Evolutionary conservation across 208 protist genomes (phyloP).

Genomic region (Kentomonas sorsogonicus): DNA sequence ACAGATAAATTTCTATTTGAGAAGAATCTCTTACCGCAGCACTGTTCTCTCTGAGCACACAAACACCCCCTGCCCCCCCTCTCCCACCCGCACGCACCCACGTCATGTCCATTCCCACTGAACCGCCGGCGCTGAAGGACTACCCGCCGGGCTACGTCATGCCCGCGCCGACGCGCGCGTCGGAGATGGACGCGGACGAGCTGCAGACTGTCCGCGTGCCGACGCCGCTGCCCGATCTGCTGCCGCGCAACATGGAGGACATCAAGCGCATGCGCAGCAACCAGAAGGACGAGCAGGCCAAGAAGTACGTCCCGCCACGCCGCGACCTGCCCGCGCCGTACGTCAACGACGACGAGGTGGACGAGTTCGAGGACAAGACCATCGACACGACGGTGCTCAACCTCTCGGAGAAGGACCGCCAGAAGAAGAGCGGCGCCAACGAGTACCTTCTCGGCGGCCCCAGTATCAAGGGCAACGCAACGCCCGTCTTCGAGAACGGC

Average conservation of each 20-base stretch:
- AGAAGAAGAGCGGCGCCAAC: slow-evolving; percentile 7
- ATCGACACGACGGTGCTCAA: slow-evolving; percentile 45
- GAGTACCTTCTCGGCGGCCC: slow-evolving; percentile 44
- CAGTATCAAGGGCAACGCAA: slow-evolving; percentile 38
- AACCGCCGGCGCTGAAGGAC: slow-evolving; percentile 21
- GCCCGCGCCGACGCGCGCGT: slow-evolving; percentile 23
- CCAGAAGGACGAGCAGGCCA: slow-evolving; percentile 44
- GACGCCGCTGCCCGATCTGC: slow-evolving; percentile 62
- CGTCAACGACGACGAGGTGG: slow-evolving; percentile 77
- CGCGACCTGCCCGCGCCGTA: slow-evolving; percentile 60
- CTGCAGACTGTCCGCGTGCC: slow-evolving; percentile 44
- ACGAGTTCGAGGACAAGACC: slow-evolving; percentile 78
- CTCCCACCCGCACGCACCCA: neutral
- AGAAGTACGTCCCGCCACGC: slow-evolving; percentile 50
- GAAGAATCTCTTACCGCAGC: too few species aligned
- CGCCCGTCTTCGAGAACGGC: slow-evolving; percentile 53
- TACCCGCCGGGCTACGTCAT: slow-evolving; percentile 46
- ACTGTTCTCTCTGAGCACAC: too few species aligned
- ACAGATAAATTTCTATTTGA: too few species aligned
- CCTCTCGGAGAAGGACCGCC: slow-evolving; percentile 31
- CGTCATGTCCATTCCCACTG: neutral
- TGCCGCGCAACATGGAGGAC: slow-evolving; percentile 65
- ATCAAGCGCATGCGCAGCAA: slow-evolving; percentile 61
- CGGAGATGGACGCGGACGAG: slow-evolving; percentile 43
- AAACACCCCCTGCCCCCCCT: neutral